Evolutionary conservation across 106 monocot genomes (phyloP), one percentile per base, ranked within the genome.

Genomic region (Cymbidium sinense): DNA sequence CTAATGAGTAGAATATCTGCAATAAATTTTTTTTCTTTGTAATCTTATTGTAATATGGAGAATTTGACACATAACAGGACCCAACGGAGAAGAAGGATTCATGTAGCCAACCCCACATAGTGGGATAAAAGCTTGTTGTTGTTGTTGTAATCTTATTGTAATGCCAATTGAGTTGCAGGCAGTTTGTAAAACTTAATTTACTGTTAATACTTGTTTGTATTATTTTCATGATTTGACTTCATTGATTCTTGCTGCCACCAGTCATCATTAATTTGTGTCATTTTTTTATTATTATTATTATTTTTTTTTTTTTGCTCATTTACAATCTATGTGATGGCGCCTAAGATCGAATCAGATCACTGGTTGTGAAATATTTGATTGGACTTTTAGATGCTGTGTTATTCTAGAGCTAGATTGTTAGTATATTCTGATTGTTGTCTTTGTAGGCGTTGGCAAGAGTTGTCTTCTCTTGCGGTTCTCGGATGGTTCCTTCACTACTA

Each of bases 401-500:
- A 27, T 64, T 27, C 25, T 54, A 54, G 20, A 54, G 21, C 5
- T 54, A 54, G 18, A 54, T 54, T n/a, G 20, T 54, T 54, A 18
- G 28, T 64, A 1, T 64, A 28, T 28, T 6, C 2, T 30, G 28
- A 11, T 67, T 29, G 5, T 33, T 31, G 31, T 47, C 7, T 81
- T 20, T 76, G 41, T 34, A 81, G 81, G 81, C 33, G 81, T 81
- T 77, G 81, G 81, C 9, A 81, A 81, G 81, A 81, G 81, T 77
- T 81, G 81, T 20, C 81, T 81, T 2, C 81, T 81, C 21, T 35
- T 81, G 1, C 76, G 81, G 70, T 81, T 81, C 64, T 81, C 81
- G 3, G 81, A 81, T 81, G 81, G 81, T n/a, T 81, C 81, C 41
- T 81, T 81, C 76, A 81, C 81, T 8, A 81, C 81, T 52, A 81